Conservation (phyloP, 345 rosid species). For the Gossypium raimondii region DNA sequence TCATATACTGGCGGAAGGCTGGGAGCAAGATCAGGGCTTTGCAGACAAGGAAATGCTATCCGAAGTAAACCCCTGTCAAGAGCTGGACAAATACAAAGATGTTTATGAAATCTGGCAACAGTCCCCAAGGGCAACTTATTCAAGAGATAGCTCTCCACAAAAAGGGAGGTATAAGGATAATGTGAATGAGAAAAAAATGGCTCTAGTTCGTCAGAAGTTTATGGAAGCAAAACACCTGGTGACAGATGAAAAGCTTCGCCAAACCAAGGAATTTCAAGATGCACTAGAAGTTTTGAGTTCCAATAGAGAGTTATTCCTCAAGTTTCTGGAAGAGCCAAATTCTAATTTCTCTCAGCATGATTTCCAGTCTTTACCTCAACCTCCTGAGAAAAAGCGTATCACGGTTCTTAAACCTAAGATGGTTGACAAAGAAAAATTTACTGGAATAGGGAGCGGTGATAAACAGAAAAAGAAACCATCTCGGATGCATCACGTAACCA, state of each 20-base stretch:
- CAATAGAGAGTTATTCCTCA: constrained; percentile 64
- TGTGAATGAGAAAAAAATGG: constrained; percentile 50
- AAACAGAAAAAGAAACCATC: constrained; percentile 39
- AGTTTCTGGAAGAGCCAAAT: constrained; percentile 75
- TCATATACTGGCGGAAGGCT: constrained; percentile 29
- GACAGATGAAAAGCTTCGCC: constrained; percentile 68
- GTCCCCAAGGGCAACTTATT: constrained; percentile 35
- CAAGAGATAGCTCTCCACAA: constrained; percentile 44
- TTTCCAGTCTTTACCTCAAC: constrained; percentile 50
- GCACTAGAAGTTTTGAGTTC: constrained; percentile 75
- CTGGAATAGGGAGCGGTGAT: constrained; percentile 38
- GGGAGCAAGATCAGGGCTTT: constrained; percentile 47
- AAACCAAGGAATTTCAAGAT: constrained; percentile 78
- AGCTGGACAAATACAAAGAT: constrained; percentile 49
- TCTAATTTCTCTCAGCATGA: constrained; percentile 57
- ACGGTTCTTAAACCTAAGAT: constrained; percentile 81
- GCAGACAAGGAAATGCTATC: constrained; percentile 41
- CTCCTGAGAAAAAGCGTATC: constrained; percentile 71
- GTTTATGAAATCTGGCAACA: constrained; percentile 62
- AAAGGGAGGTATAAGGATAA: constrained; percentile 36
- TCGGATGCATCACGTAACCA: constrained; percentile 34
- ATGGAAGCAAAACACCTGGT: constrained; percentile 73
- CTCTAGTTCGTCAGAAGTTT: constrained; percentile 80
- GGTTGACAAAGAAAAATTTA: constrained; percentile 49
- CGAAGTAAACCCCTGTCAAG: constrained; percentile 31